Conservation (phyloP, 2,329 filamentous ascomycete genomes). For the Pseudogymnoascus sp. region DNA sequence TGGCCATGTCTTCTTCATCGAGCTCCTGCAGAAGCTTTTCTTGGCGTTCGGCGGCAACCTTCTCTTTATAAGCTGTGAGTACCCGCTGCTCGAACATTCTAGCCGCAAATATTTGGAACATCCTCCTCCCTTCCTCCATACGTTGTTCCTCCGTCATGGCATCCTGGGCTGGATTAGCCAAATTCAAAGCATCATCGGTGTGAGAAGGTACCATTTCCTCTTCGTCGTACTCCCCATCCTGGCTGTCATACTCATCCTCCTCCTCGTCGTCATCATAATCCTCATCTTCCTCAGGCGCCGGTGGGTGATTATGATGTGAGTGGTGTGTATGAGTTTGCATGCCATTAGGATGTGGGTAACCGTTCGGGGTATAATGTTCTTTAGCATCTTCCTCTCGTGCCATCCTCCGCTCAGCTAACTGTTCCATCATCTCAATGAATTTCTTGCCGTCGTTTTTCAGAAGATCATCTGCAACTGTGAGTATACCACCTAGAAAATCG, state of each 20-base stretch:
- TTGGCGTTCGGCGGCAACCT: constrained; percentile 88
- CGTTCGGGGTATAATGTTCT: constrained; percentile 49
- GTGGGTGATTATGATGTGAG: constrained; percentile 44
- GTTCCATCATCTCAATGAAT: constrained; percentile 99
- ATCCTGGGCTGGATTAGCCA: constrained; percentile 53
- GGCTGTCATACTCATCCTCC: constrained; percentile 53
- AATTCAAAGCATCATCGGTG: constrained; percentile 11
- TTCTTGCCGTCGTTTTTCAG: constrained; percentile 98
- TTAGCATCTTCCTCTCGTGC: constrained; percentile 87
- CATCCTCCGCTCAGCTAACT: constrained; percentile 94
- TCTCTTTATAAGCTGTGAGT: constrained; percentile 93
- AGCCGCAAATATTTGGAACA: constrained; percentile 99
- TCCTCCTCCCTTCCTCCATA: constrained; percentile 95
- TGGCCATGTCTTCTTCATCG: constrained; percentile 70
- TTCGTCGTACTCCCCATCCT: constrained; percentile 64
- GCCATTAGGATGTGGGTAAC: constrained; percentile 48
- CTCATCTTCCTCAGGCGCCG: constrained; percentile 65
- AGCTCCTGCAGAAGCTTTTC: constrained; percentile 84
- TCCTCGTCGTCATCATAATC: constrained; percentile 60
- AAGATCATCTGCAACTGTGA: constrained; percentile 96
- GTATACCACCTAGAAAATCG: constrained; percentile 70
- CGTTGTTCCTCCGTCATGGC: constrained; percentile 96
- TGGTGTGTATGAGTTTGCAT: constrained; percentile 37
- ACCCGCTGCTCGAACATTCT: constrained; percentile 99
- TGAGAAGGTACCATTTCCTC: constrained; percentile 54